Base-by-base conservation (phyloP, 164 flowering plant genomes). In the Umbellularia californica region DNA sequence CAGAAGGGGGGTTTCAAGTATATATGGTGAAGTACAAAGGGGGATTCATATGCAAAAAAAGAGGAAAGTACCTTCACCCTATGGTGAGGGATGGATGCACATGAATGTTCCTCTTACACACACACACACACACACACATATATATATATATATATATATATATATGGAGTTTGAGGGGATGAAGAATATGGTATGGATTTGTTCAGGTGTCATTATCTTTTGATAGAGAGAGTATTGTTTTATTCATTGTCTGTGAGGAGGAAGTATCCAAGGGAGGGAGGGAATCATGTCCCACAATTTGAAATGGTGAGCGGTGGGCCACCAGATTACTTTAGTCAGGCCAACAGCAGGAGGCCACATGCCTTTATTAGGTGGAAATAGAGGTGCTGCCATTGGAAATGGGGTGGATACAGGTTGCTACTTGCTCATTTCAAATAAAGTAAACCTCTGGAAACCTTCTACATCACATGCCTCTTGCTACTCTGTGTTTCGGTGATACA, bases 331-430 rank as follows among this genome's bases (percentile, higher is more conserved):
- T 76, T 55, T 70, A 70, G 68, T 65, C 62, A 58, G 75, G 63
- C 68, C 68, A 47, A 77, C 60, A 76, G n/a, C 60, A 55, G 68
- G 75, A 19, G 17, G 23, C 30, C 75, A 77, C 75, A 72, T 77
- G 79, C 50, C 27, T 65, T 68, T 62, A 68, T 77, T 68, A 77
- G 75, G 64, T 77, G 69, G 72, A 77, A 77, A 41, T 55, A 15
- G 60, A 25, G 68, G 65, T 68, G 63, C 13, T 25, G 72, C 69
- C 47, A 33, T 51, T 55, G 70, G 65, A 50, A 65, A 70, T 70
- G 52, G 52, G 68, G 60, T 72, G 72, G 50, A 77, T 68, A 66
- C 75, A 33, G 55, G 58, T 68, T 77, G 65, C 60, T 72, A 58
- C 75, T 76, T 72, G 62, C 63, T 72, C 68, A 58, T 22, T 65